phyloP scores from a whole-genome alignment of 2,329 filamentous ascomycete genomes.

The Xylariaceae sp. region DNA sequence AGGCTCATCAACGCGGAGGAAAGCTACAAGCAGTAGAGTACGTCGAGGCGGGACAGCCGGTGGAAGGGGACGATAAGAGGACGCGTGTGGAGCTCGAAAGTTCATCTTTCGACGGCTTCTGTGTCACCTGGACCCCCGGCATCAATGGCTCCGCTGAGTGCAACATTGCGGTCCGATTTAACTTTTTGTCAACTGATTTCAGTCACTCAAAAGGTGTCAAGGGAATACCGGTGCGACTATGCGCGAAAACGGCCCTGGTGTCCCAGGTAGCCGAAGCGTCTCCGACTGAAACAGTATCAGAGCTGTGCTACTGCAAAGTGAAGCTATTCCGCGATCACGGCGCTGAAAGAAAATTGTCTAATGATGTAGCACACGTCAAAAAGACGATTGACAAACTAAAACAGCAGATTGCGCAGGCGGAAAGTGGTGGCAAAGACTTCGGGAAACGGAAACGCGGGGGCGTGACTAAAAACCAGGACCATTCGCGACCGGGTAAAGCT shows the following conservation, averaged over 20 bases:
- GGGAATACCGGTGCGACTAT: constrained; percentile 89
- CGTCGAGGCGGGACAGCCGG: constrained; percentile 63
- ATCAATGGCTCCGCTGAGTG: constrained; percentile 68
- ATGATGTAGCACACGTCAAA: constrained; percentile 90
- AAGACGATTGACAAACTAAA: constrained; percentile 96
- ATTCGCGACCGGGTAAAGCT: constrained; percentile 71
- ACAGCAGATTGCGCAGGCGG: constrained; percentile 81
- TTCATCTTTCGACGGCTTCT: constrained; percentile 91
- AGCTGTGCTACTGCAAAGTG: constrained; percentile 93
- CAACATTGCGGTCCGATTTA: constrained; percentile 88
- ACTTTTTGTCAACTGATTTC: constrained; percentile 97
- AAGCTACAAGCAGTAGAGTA: constrained; percentile 94
- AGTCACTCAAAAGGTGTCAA: constrained; percentile 99
- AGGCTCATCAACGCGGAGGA: constrained; percentile 89
- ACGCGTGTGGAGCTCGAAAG: constrained; percentile 67
- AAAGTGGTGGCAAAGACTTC: constrained; percentile 64
- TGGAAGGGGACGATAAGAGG: constrained; percentile 60
- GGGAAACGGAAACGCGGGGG: constrained; percentile 59
- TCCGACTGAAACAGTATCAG: constrained; percentile 48
- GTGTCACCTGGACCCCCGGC: constrained; percentile 79
- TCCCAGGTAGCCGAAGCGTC: constrained; percentile 46
- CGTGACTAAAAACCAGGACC: constrained; percentile 41
- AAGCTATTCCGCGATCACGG: constrained; percentile 96
- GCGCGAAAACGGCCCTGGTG: constrained; percentile 78
- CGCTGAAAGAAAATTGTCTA: constrained; percentile 89